Conservation (phyloP, 495 filamentous ascomycete species). For the Parathielavia appendiculata region DNA sequence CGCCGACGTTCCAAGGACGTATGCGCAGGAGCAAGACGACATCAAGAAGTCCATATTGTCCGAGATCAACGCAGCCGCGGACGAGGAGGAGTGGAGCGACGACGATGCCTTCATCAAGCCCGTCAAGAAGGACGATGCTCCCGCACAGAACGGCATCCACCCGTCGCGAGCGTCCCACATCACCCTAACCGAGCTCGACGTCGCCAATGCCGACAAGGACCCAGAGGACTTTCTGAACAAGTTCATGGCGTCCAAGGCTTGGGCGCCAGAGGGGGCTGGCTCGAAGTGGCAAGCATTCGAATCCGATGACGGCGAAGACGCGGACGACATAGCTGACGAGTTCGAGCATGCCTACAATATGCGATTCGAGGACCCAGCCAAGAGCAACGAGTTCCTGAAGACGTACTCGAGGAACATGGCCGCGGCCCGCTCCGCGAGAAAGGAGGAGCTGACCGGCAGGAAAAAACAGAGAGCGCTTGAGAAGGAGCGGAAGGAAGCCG, state of each 20-base stretch:
- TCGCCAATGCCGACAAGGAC: slow-evolving; percentile 79
- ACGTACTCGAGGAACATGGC: slow-evolving; percentile 84
- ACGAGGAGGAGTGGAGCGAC: slow-evolving; percentile 57
- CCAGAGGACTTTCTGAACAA: slow-evolving; percentile 86
- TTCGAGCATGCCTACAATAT: slow-evolving; percentile 95
- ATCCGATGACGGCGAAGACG: slow-evolving; percentile 85
- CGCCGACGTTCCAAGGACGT: slow-evolving; percentile 56
- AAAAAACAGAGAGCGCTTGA: slow-evolving; percentile 74
- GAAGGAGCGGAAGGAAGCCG: slow-evolving; percentile 67
- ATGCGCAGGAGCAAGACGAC: slow-evolving; percentile 77
- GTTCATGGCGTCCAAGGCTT: slow-evolving; percentile 83
- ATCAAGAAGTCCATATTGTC: slow-evolving; percentile 69
- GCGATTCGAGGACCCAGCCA: slow-evolving; percentile 86
- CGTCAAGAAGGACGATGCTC: slow-evolving; percentile 43
- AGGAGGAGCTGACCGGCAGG: slow-evolving; percentile 70
- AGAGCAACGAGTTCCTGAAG: slow-evolving; percentile 73
- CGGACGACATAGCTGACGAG: slow-evolving; percentile 72
- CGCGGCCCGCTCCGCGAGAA: slow-evolving; percentile 71
- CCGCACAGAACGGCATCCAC: slow-evolving; percentile 35
- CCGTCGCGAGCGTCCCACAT: slow-evolving; percentile 44
- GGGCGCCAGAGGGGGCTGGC: slow-evolving; percentile 53
- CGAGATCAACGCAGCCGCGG: slow-evolving; percentile 64
- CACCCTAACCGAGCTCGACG: slow-evolving; percentile 53
- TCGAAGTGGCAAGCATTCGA: slow-evolving; percentile 70
- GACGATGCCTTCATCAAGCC: slow-evolving; percentile 66